Evolutionary conservation across 305 asterid species (phyloP).

Genomic region (Rubia balearica): DNA sequence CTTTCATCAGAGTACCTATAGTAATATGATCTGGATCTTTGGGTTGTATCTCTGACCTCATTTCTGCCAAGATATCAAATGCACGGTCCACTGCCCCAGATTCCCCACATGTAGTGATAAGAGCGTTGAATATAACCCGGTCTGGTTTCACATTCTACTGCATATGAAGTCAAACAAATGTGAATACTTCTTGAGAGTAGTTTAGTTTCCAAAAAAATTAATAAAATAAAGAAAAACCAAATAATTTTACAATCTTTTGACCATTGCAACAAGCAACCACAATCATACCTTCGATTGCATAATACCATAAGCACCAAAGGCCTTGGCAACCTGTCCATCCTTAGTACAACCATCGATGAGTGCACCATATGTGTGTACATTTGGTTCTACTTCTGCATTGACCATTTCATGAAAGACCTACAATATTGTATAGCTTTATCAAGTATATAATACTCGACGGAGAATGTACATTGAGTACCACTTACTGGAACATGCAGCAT

Average conservation of each 20-base stretch:
- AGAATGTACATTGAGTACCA: neutral
- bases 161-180: constrained; percentile 33
- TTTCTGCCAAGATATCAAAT: constrained; percentile 89
- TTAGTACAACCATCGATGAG: constrained; percentile 98
- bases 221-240: neutral
- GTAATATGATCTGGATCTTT: constrained; percentile 95
- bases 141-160: constrained; percentile 96
- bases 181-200: constrained; percentile 26
- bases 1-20: constrained; percentile 94
- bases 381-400: constrained; percentile 91
- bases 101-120: constrained; percentile 97
- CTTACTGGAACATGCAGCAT: neutral
- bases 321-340: constrained; percentile 98
- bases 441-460: neutral
- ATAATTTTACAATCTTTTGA: neutral
- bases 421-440: constrained; percentile 21
- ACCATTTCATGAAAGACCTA: constrained; percentile 98
- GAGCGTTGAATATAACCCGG: constrained; percentile 95
- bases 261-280: constrained; percentile 10
- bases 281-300: constrained; percentile 83
- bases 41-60: constrained; percentile 68
- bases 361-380: constrained; percentile 89
- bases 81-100: constrained; percentile 97
- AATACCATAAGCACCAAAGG: constrained; percentile 97
- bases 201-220: neutral